Evolutionary conservation across 805 yeast genomes (phyloP), one percentile per base, ranked within the genome.

Genomic region (Yarrowia sp.): DNA sequence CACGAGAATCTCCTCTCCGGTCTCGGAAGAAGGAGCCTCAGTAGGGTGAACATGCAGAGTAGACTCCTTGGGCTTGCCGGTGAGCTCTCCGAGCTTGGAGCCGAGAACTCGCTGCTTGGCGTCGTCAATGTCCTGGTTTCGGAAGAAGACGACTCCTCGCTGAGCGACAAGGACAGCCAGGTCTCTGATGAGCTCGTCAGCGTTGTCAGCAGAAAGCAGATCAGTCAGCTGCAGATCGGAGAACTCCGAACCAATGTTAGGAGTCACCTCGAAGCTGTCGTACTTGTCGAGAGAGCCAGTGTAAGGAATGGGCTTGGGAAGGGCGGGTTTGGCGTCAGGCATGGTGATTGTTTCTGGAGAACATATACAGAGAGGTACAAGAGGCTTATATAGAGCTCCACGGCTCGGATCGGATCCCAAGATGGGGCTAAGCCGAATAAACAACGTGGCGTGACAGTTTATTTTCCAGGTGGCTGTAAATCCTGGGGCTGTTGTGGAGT

Each of bases 61-160:
- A 38, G 72, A 66, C 65, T 68, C 67, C 18, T 45, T n/a, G n/a
- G 75, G 75, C 64, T 72, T 70, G 1, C 75, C 76, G 13, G 71
- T 71, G 15, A 67, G 64, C n/a, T 65, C 65, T 9, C 76, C 76
- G 14, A 74, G 69, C 50, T 70, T 66, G 50, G 70, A 44, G 6
- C 68, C 70, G 8, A 74, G 67, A 51, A 62, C 65, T 69, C 71
- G 72, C 68, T 73, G 76, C 67, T 70, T 67, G 38, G 68, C 71
- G 31, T 68, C 69, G 18, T 68, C 66, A 31, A 74, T 61, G 50
- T 81, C 80, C 47, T 71, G 85, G 69, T 80, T 76, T 67, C 81
- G 74, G 78, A 82, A 81, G 70, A 82, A 81, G 10, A 82, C 84
- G 36, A 82, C 84, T 33, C 80, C 81, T 67, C 84, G 76, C 71